Conservation (phyloP, 2,329 filamentous ascomycete species). For the Epichloe aotearoae region DNA sequence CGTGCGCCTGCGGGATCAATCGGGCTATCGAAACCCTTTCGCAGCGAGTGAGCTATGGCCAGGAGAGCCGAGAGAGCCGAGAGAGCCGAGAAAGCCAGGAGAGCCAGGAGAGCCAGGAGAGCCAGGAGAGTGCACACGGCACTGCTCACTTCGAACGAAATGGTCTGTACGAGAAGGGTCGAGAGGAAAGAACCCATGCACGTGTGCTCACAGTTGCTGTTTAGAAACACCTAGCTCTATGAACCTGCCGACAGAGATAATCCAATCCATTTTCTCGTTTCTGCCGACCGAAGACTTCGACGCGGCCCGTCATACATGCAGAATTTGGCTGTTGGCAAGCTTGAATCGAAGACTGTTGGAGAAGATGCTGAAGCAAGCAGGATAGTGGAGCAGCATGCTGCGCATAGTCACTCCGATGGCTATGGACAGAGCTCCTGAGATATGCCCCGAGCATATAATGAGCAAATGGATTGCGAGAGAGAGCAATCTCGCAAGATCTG, state of each 20-base stretch:
- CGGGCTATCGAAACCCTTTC: slow-evolving; percentile 7
- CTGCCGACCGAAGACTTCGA: slow-evolving; percentile 36
- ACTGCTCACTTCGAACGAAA: background rate
- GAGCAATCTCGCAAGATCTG: slow-evolving; percentile 14
- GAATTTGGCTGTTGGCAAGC: slow-evolving; percentile 44
- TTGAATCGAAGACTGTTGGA: slow-evolving; percentile 36
- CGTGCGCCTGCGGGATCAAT: slow-evolving; percentile 8
- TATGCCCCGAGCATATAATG: slow-evolving; percentile 20
- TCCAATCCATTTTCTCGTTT: slow-evolving; percentile 21
- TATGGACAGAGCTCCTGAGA: slow-evolving; percentile 5
- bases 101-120: slow-evolving; percentile 5
- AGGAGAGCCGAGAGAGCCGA: slow-evolving; percentile 7
- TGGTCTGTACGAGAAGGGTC: background rate
- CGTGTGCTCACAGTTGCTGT: background rate
- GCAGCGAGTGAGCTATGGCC: slow-evolving; percentile 6
- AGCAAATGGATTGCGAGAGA: slow-evolving; percentile 30
- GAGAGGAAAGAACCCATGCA: background rate
- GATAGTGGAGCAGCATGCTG: slow-evolving; percentile 33
- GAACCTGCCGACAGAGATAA: slow-evolving; percentile 22
- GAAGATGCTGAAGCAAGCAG: slow-evolving; percentile 40
- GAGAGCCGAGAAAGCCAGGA: slow-evolving; percentile 6
- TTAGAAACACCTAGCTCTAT: slow-evolving; percentile 12
- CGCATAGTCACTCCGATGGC: slow-evolving; percentile 13
- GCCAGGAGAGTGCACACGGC: background rate
- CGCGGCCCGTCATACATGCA: slow-evolving; percentile 45